Conservation (phyloP, 768 basidiomycete genomes). For the Butyriboletus loyo region DNA sequence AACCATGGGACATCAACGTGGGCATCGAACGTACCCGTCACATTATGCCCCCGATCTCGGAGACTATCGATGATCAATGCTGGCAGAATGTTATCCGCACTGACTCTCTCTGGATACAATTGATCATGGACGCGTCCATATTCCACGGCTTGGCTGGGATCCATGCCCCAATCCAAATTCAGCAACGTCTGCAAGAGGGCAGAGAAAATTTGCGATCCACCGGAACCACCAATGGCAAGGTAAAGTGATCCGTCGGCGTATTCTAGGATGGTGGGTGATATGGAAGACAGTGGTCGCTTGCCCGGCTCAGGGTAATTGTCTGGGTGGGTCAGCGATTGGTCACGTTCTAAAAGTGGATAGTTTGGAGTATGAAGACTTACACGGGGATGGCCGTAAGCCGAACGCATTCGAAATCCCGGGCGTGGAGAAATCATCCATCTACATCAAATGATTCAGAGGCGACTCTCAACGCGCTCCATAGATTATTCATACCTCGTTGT, state of each 20-base stretch:
- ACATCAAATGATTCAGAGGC: not conserved
- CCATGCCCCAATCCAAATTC: conserved; percentile 74
- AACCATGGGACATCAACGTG: not conserved
- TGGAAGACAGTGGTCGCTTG: conserved; percentile 91
- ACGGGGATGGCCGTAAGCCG: conserved; percentile 79
- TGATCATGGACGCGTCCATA: conserved; percentile 83
- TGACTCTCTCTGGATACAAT: conserved; percentile 63
- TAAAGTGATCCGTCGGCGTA: conserved; percentile 69
- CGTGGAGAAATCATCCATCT: conserved; percentile 92
- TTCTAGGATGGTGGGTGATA: conserved; percentile 76
- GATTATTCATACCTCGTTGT: conserved; percentile 65
- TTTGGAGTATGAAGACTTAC: conserved; percentile 36
- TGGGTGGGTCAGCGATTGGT: conserved; percentile 36
- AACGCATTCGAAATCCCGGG: conserved; percentile 84
- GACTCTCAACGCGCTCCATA: not conserved
- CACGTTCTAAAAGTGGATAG: not conserved
- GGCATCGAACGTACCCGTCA: conserved; percentile 47
- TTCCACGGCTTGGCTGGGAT: conserved; percentile 81
- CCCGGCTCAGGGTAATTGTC: conserved; percentile 87
- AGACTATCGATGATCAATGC: conserved; percentile 54
- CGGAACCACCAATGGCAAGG: conserved; percentile 77
- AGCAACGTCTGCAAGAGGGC: conserved; percentile 77
- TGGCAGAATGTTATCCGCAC: conserved; percentile 63
- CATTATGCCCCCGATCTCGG: conserved; percentile 61
- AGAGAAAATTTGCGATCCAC: conserved; percentile 83